Evolutionary conservation across 768 basidiomycete genomes (phyloP), one percentile per base, ranked within the genome.

Genomic region (Podaxis sp.): DNA sequence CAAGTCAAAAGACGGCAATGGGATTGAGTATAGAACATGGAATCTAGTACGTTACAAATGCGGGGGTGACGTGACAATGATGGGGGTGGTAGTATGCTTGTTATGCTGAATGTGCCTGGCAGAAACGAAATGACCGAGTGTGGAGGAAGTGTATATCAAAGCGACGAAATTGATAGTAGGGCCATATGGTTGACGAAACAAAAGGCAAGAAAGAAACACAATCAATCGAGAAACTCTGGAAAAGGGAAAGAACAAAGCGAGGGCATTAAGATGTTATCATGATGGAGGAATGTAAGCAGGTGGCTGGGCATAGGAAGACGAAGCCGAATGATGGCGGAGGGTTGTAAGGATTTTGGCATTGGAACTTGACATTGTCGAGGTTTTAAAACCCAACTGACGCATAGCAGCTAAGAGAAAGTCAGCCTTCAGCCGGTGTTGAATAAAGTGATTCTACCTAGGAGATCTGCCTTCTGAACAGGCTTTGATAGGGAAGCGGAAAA

Each of bases 301-400:
- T 61, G 52, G 57, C 25, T 50, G 48, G 38, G 52, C 18, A 27
- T 36, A 42, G 10, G 52, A 53, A 18, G 52, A 37, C 28, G 53
- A 16, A 38, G 52, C 37, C 27, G 51, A 38, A 13, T 61, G 59
- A 9, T 51, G 53, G 46, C 53, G 59, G 37, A 37, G 38, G 1
- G 80, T 70, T 28, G 85, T 72, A 61, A 82, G 80, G 61, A 86
- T 75, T 75, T 85, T 86, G 38, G 79, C 76, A 52, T 80, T 70
- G 51, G 79, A 73, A 38, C 81, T 86, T 65, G 82, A 88, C 64
- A 85, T 79, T 14, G 89, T 85, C 16, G 90, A 85, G 23, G 90
- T 92, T 81, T 87, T 93, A 82, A 97, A 96, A 27, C 95, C 95
- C 60, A 97, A 81, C 68, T 91, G 87, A 42, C 89, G 88, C 84